These are phyloP conservation scores for Corymbia calophylla DNA, from an alignment of 441 rosid species.

Conservation along the genomic window DNA sequence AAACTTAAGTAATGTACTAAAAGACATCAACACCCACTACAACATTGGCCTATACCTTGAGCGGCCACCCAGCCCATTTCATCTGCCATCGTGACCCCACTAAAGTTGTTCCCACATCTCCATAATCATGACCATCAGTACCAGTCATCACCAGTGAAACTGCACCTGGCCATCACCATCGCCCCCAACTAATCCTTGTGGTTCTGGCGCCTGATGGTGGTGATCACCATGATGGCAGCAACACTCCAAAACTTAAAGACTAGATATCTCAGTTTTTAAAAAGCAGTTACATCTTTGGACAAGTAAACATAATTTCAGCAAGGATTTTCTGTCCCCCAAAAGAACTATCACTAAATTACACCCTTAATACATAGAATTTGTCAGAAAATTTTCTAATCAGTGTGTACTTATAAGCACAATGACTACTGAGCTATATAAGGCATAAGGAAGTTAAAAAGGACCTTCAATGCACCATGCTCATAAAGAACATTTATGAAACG, in stretches of 20 bases:
- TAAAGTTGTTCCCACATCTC: neutral
- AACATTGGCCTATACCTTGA: neutral
- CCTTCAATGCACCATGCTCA: conserved; percentile 90
- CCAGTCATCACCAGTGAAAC: neutral
- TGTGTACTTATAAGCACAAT: neutral
- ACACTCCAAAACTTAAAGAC: neutral
- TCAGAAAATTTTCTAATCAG: neutral
- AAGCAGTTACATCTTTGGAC: neutral
- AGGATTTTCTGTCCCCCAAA: neutral
- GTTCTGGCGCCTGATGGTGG: neutral
- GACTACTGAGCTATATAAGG: neutral
- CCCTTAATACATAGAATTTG: neutral
- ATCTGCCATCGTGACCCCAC: neutral
- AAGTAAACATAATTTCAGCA: neutral
- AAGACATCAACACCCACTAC: neutral
- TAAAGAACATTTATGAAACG: conserved; percentile 85
- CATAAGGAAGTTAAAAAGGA: conserved; percentile 11
- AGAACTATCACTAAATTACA: neutral
- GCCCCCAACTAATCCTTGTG: neutral
- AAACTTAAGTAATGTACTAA: neutral
- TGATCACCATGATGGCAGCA: neutral
- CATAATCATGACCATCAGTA: neutral
- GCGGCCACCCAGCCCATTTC: neutral
- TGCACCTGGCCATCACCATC: neutral
- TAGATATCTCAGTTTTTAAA: neutral